Conservation (phyloP, 352 stramenopile genomes). For the Phytophthora palmivora region DNA sequence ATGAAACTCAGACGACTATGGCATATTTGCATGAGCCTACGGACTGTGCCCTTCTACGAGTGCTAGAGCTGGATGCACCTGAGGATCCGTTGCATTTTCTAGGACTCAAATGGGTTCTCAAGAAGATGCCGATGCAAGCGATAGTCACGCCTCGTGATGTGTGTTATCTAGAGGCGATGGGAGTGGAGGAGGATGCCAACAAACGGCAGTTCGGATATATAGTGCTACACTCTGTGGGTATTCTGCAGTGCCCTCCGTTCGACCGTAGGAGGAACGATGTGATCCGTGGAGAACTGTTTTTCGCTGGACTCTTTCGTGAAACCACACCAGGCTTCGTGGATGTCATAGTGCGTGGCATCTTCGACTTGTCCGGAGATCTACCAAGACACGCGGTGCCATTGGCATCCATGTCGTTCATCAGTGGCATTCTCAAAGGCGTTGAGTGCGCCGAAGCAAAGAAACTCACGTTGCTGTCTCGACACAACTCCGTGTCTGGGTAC, state of each 20-base stretch:
- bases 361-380: conserved; percentile 48
- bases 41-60: conserved; percentile 51
- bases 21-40: conserved; percentile 40
- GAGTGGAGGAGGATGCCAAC: conserved; percentile 42
- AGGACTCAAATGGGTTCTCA: conserved; percentile 58
- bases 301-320: conserved; percentile 50
- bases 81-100: conserved; percentile 59
- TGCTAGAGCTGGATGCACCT: conserved; percentile 44
- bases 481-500: conserved; percentile 29
- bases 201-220: conserved; percentile 50
- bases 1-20: conserved; percentile 51
- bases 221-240: conserved; percentile 55
- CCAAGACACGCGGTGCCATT: conserved; percentile 37
- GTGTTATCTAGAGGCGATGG: conserved; percentile 55
- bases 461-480: conserved; percentile 49
- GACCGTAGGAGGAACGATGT: conserved; percentile 29
- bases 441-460: conserved; percentile 63
- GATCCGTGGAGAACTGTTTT: conserved; percentile 43
- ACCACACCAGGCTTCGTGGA: conserved; percentile 46
- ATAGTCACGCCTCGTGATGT: conserved; percentile 30
- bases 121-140: conserved; percentile 40
- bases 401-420: conserved; percentile 48
- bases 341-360: conserved; percentile 52
- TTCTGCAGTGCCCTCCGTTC: conserved; percentile 52
- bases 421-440: conserved; percentile 42